Evolutionary conservation across 805 yeast genomes (phyloP), one percentile per base, ranked within the genome.

Genomic region (Priceomyces carsonii): DNA sequence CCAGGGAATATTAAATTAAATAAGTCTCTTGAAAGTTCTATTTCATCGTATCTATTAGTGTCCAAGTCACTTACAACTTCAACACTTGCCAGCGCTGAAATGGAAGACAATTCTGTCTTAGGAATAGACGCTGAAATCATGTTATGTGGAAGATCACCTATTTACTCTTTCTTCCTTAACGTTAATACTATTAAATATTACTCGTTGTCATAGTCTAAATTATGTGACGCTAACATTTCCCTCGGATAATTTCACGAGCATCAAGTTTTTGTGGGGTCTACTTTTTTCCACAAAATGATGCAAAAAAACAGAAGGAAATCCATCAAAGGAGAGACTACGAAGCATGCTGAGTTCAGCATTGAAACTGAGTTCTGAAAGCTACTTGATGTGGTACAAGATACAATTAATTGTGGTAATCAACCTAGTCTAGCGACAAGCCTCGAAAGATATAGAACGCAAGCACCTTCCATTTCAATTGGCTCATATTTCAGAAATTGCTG

Each of bases 21-120:
- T 12, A 67, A 48, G 23, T 64, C 69, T 41, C 53, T 47, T 8
- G 71, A 60, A 4, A 68, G 22, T 22, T 63, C 53, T 8, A 67
- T 47, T 2, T 45, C 32, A 36, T 67, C 69, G 21, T 50, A 41
- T 16, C 38, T 47, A 26, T 45, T 42, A 8, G 45, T 17, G 3
- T 55, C 35, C 5, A 62, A 57, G 36, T 67, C 68, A 33, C 55
- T 57, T 23, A 63, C 48, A 16, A 67, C 50, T 15, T 51, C 53
- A 23, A 66, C 55, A 21, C 53, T 51, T 3, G 65, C 62, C 9
- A 55, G 42, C 15, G 63, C 51, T 5, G 61, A 45, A 17, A 29
- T 18, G 7, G 33, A 29, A 6, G 22, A 12, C 4, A 29, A 18
- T 16, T 29, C 33, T n/a, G 17, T 16, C 10, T 29, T 21, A 10